phyloP scores from a whole-genome alignment of 1,139 yeast genomes.

The Protomyces arabidopsidicola region DNA sequence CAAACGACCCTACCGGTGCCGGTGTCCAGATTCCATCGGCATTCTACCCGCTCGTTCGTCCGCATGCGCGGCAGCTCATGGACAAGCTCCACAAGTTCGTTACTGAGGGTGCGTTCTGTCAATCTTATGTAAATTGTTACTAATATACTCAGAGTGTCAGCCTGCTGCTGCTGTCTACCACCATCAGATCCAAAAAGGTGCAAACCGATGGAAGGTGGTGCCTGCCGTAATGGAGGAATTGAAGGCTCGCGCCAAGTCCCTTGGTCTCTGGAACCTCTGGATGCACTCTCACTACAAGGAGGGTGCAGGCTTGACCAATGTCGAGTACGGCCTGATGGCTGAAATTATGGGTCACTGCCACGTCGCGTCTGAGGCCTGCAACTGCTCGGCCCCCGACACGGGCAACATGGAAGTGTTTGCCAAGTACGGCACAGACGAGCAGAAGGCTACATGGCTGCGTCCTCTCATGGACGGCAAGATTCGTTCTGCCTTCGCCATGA shows the following conservation, averaged over 20 bases:
- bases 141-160: conserved; percentile 44
- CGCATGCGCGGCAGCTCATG: conserved; percentile 21
- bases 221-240: conserved; percentile 54
- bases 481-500: conserved; percentile 66
- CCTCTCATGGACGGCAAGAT: conserved; percentile 59
- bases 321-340: conserved; percentile 69
- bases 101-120: conserved; percentile 48
- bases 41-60: conserved; percentile 22
- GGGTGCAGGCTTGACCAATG: conserved; percentile 61
- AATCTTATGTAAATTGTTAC: conserved; percentile 44
- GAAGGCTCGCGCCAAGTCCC: conserved; percentile 52
- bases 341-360: conserved; percentile 51
- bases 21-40: conserved; percentile 24
- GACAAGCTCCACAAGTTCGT: conserved; percentile 35
- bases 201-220: conserved; percentile 48
- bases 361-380: conserved; percentile 45
- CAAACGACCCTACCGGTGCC: conserved; percentile 22
- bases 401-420: conserved; percentile 70
- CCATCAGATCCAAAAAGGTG: conserved; percentile 41
- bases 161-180: conserved; percentile 54
- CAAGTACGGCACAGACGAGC: conserved; percentile 52
- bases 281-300: conserved; percentile 54
- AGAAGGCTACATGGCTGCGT: conserved; percentile 52
- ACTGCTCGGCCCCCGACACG: conserved; percentile 67
- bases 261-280: conserved; percentile 65